phyloP scores from a whole-genome alignment of 352 stramenopile genomes.

The Elongisporangium prolatum region DNA sequence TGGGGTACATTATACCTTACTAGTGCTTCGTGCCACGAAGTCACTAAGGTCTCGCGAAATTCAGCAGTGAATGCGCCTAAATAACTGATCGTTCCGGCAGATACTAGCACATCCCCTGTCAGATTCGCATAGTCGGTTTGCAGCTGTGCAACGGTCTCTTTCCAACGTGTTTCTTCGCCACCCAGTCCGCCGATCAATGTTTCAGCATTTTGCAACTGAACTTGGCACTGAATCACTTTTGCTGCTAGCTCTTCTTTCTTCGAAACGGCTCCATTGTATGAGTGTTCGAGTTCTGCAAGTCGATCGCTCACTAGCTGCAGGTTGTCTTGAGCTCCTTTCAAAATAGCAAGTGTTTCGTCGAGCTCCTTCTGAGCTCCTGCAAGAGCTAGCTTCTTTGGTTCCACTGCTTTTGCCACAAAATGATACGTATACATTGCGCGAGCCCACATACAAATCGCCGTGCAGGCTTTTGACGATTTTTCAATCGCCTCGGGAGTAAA shows the following conservation, averaged over 20 bases:
- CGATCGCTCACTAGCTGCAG: constrained; percentile 84
- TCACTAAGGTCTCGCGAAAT: constrained; percentile 84
- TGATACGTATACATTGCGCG: constrained; percentile 93
- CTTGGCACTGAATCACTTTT: constrained; percentile 80
- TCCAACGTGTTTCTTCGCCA: constrained; percentile 88
- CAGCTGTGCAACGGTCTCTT: constrained; percentile 79
- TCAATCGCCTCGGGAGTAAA: constrained; percentile 90
- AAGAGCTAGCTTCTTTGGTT: constrained; percentile 89
- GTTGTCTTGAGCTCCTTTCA: constrained; percentile 81
- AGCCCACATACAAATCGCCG: constrained; percentile 92
- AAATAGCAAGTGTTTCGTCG: constrained; percentile 82
- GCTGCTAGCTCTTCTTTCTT: constrained; percentile 85
- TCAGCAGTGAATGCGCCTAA: constrained; percentile 91
- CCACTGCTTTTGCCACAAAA: constrained; percentile 89
- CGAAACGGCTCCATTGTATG: constrained; percentile 82
- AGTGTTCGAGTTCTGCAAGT: constrained; percentile 87
- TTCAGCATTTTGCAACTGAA: constrained; percentile 84
- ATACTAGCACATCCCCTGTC: constrained; percentile 90
- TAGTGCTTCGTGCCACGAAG: constrained; percentile 80
- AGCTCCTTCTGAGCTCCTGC: constrained; percentile 78
- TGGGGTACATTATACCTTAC: constrained; percentile 71
- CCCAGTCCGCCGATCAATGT: constrained; percentile 89
- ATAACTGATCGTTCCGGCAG: constrained; percentile 91
- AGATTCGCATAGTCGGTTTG: constrained; percentile 83
- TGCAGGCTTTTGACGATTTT: constrained; percentile 90